Evolutionary conservation across 306 rosid species (phyloP).

Genomic region (Arachis hypogaea): DNA sequence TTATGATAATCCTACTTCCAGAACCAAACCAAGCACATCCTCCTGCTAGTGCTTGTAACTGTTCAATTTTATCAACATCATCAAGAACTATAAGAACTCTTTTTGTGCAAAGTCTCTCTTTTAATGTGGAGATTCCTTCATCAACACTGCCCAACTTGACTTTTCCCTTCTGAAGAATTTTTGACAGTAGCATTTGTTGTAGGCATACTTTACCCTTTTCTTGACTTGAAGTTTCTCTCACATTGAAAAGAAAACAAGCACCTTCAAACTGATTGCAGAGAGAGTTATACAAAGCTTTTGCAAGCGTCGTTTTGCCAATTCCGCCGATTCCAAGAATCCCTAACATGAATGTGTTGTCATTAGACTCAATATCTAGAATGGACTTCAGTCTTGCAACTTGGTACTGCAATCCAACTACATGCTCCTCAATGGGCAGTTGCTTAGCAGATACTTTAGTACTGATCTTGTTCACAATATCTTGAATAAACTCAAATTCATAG

Average conservation of each 20-base stretch:
- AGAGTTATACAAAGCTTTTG: constrained; percentile 17
- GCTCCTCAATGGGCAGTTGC: neutral
- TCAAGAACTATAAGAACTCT: constrained; percentile 27
- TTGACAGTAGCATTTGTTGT: neutral
- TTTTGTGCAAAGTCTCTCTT: neutral
- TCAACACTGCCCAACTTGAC: neutral
- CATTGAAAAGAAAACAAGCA: constrained; percentile 16
- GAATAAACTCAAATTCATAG: neutral
- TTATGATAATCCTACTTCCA: constrained; percentile 18
- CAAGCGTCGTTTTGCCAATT: constrained; percentile 22
- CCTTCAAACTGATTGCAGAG: neutral
- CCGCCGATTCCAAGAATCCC: constrained; percentile 26
- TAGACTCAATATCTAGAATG: neutral
- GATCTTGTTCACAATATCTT: neutral
- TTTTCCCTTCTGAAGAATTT: neutral
- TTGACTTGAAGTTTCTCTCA: neutral
- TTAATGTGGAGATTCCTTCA: neutral
- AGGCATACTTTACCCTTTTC: neutral
- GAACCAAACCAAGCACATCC: constrained; percentile 10
- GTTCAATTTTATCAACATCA: neutral
- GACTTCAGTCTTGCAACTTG: neutral
- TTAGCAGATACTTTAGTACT: neutral
- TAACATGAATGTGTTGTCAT: neutral
- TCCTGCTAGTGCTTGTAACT: neutral
- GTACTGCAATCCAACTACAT: neutral